Base-by-base conservation (phyloP, 2,329 filamentous ascomycete genomes). In the Metarhizium guizhouense region DNA sequence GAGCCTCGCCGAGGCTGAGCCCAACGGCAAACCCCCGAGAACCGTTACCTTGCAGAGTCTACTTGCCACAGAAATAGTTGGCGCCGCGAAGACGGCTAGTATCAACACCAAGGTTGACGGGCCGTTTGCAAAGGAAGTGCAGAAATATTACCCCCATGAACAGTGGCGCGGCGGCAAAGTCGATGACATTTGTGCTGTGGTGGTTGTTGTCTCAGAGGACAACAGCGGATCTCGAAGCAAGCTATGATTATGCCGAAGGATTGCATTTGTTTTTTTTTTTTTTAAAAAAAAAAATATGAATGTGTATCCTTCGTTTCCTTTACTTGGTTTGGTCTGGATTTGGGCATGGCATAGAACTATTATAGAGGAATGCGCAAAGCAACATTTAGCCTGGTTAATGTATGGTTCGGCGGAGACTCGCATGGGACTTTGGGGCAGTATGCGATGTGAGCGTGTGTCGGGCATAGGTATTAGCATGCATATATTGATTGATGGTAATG, bases 121-220 rank as follows among this genome's bases (percentile, higher is more conserved):
- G 0, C 94, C 94, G 0, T 99, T 99, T 70, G 91, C 94, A 45
- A 96, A 90, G 71, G 91, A 96, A 70, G 90, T 96, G 20, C 90
- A 94, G 68, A 88, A 86, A 66, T 85, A 88, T 66, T 95, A 89
- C 63, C 93, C 94, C 0, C 78, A 86, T 42, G 93, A 97, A 70
- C 83, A 85, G 57, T 99, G 90, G 83, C 84, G 84, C 57, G 94
- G 94, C 56, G 94, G 94, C 53, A 99, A 99, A 72, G 83, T 95
- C 20, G 94, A 99, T 68, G 94, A 99, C 70, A 96, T 99, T 57
- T 93, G 90, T 65, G 90, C 90, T 4, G 77, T 99, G 52, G 85
- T 92, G 14, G 83, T 86, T 36, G 76, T 96, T 34, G 90, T 89
- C 1, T 84, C 89, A 8, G 86, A 92, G 62, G 82, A 85, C 18